Evolutionary conservation across 2,329 filamentous ascomycete species (phyloP).

Genomic region (Fusarium tricinctum): DNA sequence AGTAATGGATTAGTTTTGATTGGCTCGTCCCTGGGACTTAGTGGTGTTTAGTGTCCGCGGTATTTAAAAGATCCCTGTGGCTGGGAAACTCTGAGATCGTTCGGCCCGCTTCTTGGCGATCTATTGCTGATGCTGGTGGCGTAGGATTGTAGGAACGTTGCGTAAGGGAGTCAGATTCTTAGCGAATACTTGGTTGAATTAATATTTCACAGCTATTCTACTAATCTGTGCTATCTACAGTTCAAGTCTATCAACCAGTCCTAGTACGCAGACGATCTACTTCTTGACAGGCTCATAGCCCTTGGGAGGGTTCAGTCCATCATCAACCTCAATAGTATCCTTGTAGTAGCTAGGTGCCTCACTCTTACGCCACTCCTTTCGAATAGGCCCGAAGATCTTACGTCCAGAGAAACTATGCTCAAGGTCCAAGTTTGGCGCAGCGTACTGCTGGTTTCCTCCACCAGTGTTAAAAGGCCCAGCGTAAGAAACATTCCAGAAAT

Average conservation of each 20-base stretch:
- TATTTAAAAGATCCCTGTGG: background rate
- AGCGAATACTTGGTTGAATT: background rate
- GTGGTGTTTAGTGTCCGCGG: background rate
- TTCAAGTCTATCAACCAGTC: background rate
- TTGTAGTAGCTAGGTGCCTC: slow-evolving; percentile 59
- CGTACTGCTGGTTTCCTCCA: slow-evolving; percentile 54
- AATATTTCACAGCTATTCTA: background rate
- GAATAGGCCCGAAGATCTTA: slow-evolving; percentile 57
- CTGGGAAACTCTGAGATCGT: background rate
- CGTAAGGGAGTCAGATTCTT: accelerated
- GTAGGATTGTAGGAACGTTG: background rate
- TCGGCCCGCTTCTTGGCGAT: slow-evolving; percentile 18
- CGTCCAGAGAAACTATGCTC: slow-evolving; percentile 52
- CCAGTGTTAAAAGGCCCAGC: slow-evolving; percentile 62
- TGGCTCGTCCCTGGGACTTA: slow-evolving; percentile 12
- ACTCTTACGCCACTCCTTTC: slow-evolving; percentile 56
- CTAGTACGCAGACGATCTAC: background rate
- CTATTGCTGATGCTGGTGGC: slow-evolving; percentile 1
- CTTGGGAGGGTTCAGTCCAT: slow-evolving; percentile 60
- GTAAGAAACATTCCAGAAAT: slow-evolving; percentile 68
- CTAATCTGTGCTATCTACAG: background rate
- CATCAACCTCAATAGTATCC: slow-evolving; percentile 56
- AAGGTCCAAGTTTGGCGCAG: slow-evolving; percentile 58
- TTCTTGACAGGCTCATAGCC: slow-evolving; percentile 53
- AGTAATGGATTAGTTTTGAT: background rate